These are phyloP conservation scores for Euryodendron excelsum DNA, from an alignment of 148 eudicot genomes.

Conservation along the genomic window DNA sequence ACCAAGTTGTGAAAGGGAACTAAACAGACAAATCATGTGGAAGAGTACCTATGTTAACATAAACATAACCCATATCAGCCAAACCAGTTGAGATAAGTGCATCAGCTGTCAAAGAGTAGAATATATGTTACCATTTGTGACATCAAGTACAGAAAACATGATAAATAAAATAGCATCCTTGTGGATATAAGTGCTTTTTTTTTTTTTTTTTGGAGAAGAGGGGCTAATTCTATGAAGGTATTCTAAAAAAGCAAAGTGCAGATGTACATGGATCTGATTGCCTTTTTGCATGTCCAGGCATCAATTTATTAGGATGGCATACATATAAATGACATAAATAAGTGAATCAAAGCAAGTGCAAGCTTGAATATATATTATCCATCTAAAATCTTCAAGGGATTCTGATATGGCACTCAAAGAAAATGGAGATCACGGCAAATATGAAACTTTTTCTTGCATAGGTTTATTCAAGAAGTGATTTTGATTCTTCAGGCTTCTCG, in stretches of 20 bases:
- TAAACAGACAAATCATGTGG: conserved; percentile 5
- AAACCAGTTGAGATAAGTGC: conserved; percentile 83
- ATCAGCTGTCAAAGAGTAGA: conserved; percentile 66
- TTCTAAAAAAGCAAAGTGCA: not conserved
- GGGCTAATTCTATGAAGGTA: not conserved
- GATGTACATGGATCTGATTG: not conserved
- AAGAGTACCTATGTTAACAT: conserved; percentile 80
- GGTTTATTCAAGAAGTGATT: not conserved
- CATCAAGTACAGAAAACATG: not conserved
- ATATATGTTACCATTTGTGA: not conserved
- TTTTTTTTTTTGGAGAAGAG: not conserved
- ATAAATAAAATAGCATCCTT: not conserved
- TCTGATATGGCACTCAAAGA: conserved; percentile 20
- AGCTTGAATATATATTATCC: conserved; percentile 11
- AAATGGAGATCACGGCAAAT: not conserved
- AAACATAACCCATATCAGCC: conserved; percentile 71
- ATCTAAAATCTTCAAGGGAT: conserved; percentile 15
- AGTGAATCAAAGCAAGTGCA: not conserved
- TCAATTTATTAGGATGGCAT: not conserved
- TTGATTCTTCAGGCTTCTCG: not conserved
- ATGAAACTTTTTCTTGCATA: not conserved
- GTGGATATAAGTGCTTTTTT: not conserved
- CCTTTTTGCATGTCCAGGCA: not conserved
- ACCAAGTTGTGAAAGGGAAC: not conserved
- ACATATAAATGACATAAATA: no score